These are phyloP conservation scores for Rubroboletus pulcherrimus DNA, from an alignment of 768 basidiomycete species.

Conservation along the genomic window DNA sequence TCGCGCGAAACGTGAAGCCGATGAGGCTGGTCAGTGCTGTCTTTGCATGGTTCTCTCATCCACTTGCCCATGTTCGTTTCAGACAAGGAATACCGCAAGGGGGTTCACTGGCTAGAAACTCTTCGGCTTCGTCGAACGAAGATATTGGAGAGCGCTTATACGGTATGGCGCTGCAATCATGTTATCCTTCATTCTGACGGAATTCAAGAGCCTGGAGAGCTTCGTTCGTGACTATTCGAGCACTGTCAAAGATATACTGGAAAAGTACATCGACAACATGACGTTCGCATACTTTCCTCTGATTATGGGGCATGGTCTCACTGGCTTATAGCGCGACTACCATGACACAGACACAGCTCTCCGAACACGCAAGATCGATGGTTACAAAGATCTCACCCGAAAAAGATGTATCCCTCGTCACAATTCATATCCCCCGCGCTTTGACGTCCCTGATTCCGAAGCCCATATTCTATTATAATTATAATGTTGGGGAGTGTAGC, in stretches of 20 bases:
- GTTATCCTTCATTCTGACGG: conserved; percentile 10
- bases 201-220: conserved; percentile 66
- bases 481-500: conserved; percentile 76
- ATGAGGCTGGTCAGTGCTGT: conserved; percentile 70
- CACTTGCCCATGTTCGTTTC: conserved; percentile 4
- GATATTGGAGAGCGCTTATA: conserved; percentile 77
- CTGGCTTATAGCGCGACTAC: conserved; percentile 60
- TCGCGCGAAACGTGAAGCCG: conserved; percentile 82
- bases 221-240: conserved; percentile 72
- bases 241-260: conserved; percentile 58
- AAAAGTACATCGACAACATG: conserved; percentile 78
- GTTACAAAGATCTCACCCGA: conserved; percentile 68
- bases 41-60: neutral
- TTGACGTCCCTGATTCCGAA: conserved; percentile 65
- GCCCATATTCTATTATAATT: conserved; percentile 72
- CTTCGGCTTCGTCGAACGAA: conserved; percentile 78
- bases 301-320: conserved; percentile 1
- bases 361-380: conserved; percentile 55
- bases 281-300: conserved; percentile 34
- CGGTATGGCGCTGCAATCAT: conserved; percentile 39
- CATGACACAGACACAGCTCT: conserved; percentile 70
- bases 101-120: conserved; percentile 91
- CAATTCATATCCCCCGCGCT: conserved; percentile 55
- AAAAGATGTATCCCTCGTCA: conserved; percentile 60
- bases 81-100: conserved; percentile 91